Base-by-base conservation (phyloP, 352 stramenopile species). In the Labyrinthula sp. region DNA sequence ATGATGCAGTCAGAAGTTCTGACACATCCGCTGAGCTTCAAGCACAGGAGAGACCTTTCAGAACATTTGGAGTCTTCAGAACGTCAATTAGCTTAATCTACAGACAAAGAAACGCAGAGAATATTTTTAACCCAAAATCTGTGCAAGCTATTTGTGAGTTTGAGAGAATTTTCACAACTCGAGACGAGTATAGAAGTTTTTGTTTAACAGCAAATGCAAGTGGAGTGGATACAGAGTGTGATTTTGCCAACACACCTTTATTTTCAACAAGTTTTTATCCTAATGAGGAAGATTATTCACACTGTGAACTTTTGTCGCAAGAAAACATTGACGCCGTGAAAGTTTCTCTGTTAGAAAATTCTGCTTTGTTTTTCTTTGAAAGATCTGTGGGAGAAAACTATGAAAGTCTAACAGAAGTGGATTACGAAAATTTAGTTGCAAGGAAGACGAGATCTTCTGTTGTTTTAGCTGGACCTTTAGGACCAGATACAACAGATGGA, bases 91-190 rank as follows among this genome's bases (percentile, higher is more conserved):
- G 25, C 2, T 50, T 54, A 18, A 34, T 52, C 21, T 52, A 20
- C 23, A 35, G 47, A 28, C 43, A 35, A 35, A 14, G 2, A 3
- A 35, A 52, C 34, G 21, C n/a, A 20, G 35, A 40, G 4, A 14
- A 29, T 12, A 17, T 52, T 1, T 17, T 52, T 26, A 52, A 31
- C 3, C 6, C 12, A n/a, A 28, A 10, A 9, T 45, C 30, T 25
- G 15, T 52, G 21, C 30, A 23, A 15, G 5, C 8, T 6, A 52
- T 52, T 3, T 52, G 43, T 28, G 15, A 52, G 21, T 50, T 52
- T 22, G 18, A 50, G 23, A 7, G 3, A 23, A 26, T 52, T 15
- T 15, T 52, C 3, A 52, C 43, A 12, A 28, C 18, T 12, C n/a
- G 38, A 12, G 30, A 45, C 3, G 12, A 45, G 7, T 52, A 45